phyloP scores from a whole-genome alignment of 257 asterid species.

The Nicotiana tabacum region DNA sequence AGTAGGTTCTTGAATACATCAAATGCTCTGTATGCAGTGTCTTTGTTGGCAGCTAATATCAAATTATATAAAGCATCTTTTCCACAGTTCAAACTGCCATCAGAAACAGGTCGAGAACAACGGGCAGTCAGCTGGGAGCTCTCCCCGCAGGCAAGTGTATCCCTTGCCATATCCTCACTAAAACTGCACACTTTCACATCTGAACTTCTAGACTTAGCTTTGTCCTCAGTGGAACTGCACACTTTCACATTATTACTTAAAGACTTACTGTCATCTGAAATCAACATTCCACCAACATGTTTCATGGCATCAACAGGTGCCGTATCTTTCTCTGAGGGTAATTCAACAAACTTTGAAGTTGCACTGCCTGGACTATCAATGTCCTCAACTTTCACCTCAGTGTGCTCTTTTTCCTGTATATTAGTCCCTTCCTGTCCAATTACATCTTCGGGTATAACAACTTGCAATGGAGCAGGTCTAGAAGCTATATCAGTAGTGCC shows the following conservation, averaged over 20 bases:
- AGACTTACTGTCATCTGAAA: constrained; percentile 23
- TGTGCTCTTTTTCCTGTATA: constrained; percentile 24
- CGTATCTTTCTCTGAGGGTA: constrained; percentile 27
- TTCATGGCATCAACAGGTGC: constrained; percentile 20
- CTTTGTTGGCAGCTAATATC: constrained; percentile 59
- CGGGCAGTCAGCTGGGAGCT: constrained; percentile 20
- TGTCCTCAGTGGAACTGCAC: constrained; percentile 20
- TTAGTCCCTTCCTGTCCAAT: constrained; percentile 23
- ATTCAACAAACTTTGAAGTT: constrained; percentile 61
- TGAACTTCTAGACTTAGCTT: constrained; percentile 17
- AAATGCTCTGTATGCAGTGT: constrained; percentile 33
- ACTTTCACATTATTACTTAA: constrained; percentile 20
- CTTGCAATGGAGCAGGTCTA: constrained; percentile 40
- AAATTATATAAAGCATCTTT: constrained; percentile 32
- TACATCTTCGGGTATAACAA: constrained; percentile 31
- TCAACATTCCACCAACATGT: constrained; percentile 21
- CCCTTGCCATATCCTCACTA: constrained; percentile 15
- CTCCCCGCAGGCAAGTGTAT: constrained; percentile 14
- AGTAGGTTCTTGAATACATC: constrained; percentile 56
- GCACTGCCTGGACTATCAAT: constrained; percentile 83
- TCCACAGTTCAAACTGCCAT: constrained; percentile 22
- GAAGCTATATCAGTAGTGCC: constrained; percentile 31
- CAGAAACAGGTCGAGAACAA: constrained; percentile 15
- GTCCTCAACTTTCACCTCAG: constrained; percentile 43
- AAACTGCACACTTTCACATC: constrained; percentile 17